Percentiles rank a stretch among this genome's conserved stretches.
These are phyloP conservation scores for Saturnispora galanensis DNA, from an alignment of 805 yeast species.

Conservation along the genomic window DNA sequence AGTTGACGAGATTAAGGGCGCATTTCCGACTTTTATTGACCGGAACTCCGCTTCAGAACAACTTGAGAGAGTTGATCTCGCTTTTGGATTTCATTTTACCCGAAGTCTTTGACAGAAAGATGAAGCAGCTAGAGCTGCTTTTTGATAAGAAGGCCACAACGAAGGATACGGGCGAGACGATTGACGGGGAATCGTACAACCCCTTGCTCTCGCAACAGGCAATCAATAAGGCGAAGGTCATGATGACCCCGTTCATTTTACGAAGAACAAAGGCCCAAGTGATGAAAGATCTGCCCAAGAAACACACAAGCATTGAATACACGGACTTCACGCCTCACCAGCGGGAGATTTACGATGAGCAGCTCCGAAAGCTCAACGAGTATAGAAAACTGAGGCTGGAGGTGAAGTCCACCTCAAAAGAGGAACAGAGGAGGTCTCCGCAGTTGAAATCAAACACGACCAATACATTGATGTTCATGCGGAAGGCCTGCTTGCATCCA, in stretches of 20 bases:
- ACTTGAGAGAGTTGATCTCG: slow-evolving; percentile 82
- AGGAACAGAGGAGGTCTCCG: slow-evolving; percentile 26
- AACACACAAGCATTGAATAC: slow-evolving; percentile 49
- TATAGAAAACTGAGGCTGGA: slow-evolving; percentile 35
- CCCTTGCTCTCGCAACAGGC: slow-evolving; percentile 88
- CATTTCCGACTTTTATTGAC: slow-evolving; percentile 81
- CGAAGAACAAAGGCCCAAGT: slow-evolving; percentile 91
- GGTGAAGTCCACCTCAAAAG: slow-evolving; percentile 27
- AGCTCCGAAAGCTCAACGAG: slow-evolving; percentile 37
- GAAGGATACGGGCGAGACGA: slow-evolving; percentile 29
- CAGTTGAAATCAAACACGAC: slow-evolving; percentile 25
- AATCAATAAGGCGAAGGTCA: slow-evolving; percentile 83
- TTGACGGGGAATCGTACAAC: slow-evolving; percentile 43
- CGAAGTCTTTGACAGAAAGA: slow-evolving; percentile 63
- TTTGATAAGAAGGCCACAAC: slow-evolving; percentile 85
- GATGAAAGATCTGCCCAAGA: slow-evolving; percentile 76
- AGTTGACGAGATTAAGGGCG: slow-evolving; percentile 76
- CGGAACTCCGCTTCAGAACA: slow-evolving; percentile 96
- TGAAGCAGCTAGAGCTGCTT: slow-evolving; percentile 70
- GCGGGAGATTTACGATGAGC: slow-evolving; percentile 47
- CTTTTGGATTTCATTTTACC: slow-evolving; percentile 89
- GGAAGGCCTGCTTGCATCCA: slow-evolving; percentile 93
- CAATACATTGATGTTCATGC: slow-evolving; percentile 75
- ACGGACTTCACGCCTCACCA: slow-evolving; percentile 58
- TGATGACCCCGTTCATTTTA: slow-evolving; percentile 97